Evolutionary conservation across 768 basidiomycete genomes (phyloP), one percentile per base, ranked within the genome.

Genomic region (Leccinum variicolor): DNA sequence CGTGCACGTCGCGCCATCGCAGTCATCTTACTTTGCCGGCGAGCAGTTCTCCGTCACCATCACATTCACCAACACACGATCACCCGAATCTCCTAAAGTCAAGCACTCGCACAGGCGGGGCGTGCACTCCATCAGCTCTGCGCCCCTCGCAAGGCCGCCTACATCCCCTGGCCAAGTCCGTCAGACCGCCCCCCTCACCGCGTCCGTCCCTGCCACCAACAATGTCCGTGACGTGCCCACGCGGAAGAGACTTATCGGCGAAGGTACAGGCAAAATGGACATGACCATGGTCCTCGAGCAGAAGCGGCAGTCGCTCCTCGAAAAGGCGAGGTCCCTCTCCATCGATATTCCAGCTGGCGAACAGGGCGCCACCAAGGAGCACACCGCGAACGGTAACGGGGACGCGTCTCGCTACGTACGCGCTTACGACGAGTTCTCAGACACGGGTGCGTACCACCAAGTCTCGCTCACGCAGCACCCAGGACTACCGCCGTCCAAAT

Each of bases 21-120:
- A 94, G 60, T 89, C 92, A 0, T 91, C 93, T 0, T 98, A 89
- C 74, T 98, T 95, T 70, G 92, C 95, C 0, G 95, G 95, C 56
- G 95, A 98, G 73, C 77, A 82, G 0, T 92, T 96, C 73, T 78
- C 85, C 3, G 92, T 91, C 13, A 88, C 85, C 4, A 85, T 98
- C 62, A 89, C 90, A 0, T 93, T 97, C 72, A 87, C 89, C 51
- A 97, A 96, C 69, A 87, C 85, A 4, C 84, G 84, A 26, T 78
- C 85, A 0, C 79, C 84, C 5, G 69, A 77, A 48, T 64, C 74
- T 0, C 76, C 73, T 13, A 71, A 61, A 62, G 62, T 50, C 60
- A 77, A 56, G 41, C 69, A 70, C 60, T 64, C 78, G 0, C 89
- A 93, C 68, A 87, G 80, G 68, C 84, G 90, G 8, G 83, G 83